These are phyloP conservation scores for Spathaspora arborariae DNA, from an alignment of 805 yeast genomes.

Conservation along the genomic window DNA sequence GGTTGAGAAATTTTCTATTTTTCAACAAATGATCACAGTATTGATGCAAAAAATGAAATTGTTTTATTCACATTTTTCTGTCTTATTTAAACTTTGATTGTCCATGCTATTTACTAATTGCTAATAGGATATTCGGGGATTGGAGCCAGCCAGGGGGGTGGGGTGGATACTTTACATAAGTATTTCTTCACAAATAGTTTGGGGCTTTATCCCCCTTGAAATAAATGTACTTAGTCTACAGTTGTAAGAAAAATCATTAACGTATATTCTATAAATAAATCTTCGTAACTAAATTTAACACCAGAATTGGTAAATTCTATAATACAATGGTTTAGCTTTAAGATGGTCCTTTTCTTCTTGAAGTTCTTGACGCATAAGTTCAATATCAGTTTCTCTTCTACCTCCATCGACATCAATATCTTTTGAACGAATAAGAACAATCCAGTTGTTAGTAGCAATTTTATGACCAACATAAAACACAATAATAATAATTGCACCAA, in stretches of 20 bases:
- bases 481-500: constrained; percentile 45
- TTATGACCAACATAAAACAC: constrained; percentile 53
- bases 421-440: constrained; percentile 33
- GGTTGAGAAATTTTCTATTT: neutral
- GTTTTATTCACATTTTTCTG: neutral
- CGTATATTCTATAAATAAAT: constrained; percentile 1
- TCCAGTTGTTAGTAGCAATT: constrained; percentile 38
- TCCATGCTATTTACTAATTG: too few species aligned
- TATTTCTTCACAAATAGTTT: too few species aligned
- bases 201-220: too few species aligned
- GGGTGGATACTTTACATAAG: too few species aligned
- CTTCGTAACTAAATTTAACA: constrained; percentile 6
- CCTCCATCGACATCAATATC: constrained; percentile 62
- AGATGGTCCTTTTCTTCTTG: constrained; percentile 36
- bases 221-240: too few species aligned
- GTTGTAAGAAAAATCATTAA: neutral
- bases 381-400: constrained; percentile 54
- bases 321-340: constrained; percentile 19
- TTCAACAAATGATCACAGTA: neutral
- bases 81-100: neutral
- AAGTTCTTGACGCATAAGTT: constrained; percentile 45
- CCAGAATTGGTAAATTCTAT: constrained; percentile 18
- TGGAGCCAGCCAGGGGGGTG: too few species aligned
- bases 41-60: neutral
- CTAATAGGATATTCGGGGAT: too few species aligned